phyloP scores from a whole-genome alignment of 1,284 basidiomycete species.

The Chiua sp. region DNA sequence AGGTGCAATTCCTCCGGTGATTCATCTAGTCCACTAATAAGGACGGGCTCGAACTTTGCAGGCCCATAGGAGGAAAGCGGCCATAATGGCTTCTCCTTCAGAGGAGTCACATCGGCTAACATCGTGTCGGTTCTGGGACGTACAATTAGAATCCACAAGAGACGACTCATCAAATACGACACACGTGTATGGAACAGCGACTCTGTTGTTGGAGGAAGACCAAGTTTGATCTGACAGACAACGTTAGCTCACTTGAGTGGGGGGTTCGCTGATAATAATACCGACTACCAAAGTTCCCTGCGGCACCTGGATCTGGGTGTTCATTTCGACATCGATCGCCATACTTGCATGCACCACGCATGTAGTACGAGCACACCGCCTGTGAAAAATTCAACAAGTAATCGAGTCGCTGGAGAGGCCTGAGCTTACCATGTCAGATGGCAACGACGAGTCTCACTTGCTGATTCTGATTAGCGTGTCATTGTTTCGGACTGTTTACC shows the following conservation, averaged over 20 bases:
- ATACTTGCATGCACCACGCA: constrained; percentile 73
- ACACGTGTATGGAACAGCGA: constrained; percentile 48
- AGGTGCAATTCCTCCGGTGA: constrained; percentile 84
- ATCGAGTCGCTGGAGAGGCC: neutral
- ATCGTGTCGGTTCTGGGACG: constrained; percentile 62
- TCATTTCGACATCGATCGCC: constrained; percentile 73
- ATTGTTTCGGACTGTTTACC: constrained; percentile 19
- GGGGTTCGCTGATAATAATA: constrained; percentile 11
- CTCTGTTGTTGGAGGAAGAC: constrained; percentile 36
- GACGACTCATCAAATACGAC: constrained; percentile 22
- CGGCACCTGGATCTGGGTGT: constrained; percentile 57
- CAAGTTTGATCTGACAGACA: constrained; percentile 48
- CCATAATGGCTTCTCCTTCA: constrained; percentile 77
- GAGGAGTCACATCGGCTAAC: constrained; percentile 60
- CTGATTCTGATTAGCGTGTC: too few relatives aligned
- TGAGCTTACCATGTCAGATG: constrained; percentile 23
- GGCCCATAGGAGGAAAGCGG: constrained; percentile 84
- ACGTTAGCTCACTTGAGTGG: constrained; percentile 16
- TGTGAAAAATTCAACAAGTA: constrained; percentile 18
- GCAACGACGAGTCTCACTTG: neutral
- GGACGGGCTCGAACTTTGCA: constrained; percentile 74
- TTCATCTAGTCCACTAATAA: constrained; percentile 75
- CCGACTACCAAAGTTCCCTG: constrained; percentile 44
- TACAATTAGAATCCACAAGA: constrained; percentile 11
- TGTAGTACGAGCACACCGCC: constrained; percentile 63